A percentile compares a stretch with the other conserved stretches of the same genome.
phyloP scores from a whole-genome alignment of 2,329 filamentous ascomycete genomes.

The Pseudopyricularia cyperi region DNA sequence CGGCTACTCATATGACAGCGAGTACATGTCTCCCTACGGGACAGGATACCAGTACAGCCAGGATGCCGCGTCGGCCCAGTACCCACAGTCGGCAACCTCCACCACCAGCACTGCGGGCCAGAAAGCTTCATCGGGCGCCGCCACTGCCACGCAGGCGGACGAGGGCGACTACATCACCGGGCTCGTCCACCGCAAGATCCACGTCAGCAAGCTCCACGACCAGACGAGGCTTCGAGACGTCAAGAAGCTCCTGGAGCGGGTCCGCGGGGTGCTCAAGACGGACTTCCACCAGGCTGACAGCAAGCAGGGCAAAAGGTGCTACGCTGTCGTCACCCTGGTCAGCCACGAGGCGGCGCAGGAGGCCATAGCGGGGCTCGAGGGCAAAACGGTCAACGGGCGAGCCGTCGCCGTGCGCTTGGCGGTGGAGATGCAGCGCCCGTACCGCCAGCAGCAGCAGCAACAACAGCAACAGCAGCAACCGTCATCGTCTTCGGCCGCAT shows the following conservation, averaged over 20 bases:
- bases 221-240: neutral
- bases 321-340: neutral
- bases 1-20: neutral
- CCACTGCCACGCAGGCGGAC: neutral
- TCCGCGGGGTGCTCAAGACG: neutral
- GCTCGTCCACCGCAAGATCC: neutral
- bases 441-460: conserved; percentile 4
- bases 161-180: neutral
- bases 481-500: neutral
- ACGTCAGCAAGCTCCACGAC: conserved; percentile 1
- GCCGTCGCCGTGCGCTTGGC: neutral
- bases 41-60: neutral
- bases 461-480: neutral
- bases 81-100: neutral
- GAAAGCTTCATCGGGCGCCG: neutral
- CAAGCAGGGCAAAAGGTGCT: neutral
- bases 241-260: neutral
- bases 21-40: neutral
- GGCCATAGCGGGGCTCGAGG: neutral
- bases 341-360: neutral
- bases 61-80: neutral
- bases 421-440: conserved; percentile 2
- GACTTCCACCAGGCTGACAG: neutral
- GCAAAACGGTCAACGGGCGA: neutral
- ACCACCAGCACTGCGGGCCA: neutral